phyloP scores from a whole-genome alignment of 2,329 filamentous ascomycete species.

The Pseudogymnoascus sp. region DNA sequence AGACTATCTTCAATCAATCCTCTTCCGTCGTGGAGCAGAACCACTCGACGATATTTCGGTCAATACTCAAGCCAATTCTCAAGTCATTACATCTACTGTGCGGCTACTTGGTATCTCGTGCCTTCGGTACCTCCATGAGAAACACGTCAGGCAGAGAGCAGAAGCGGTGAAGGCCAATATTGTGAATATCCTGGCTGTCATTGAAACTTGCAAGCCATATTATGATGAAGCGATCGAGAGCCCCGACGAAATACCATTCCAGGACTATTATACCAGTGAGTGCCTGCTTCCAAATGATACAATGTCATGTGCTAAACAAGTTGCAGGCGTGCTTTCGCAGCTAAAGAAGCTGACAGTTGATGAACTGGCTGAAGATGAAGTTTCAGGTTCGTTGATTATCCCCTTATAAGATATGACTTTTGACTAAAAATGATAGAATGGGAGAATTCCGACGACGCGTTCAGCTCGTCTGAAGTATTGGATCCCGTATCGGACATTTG shows the following conservation, averaged over 20 bases:
- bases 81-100: constrained; percentile 16
- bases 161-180: constrained; percentile 24
- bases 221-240: constrained; percentile 21
- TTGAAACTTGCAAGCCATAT: constrained; percentile 21
- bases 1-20: constrained; percentile 33
- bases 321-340: constrained; percentile 23
- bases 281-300: constrained; percentile 18
- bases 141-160: constrained; percentile 22
- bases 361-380: constrained; percentile 30
- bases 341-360: constrained; percentile 28
- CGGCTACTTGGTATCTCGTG: constrained; percentile 24
- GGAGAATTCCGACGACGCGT: constrained; percentile 27
- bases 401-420: background rate
- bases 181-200: constrained; percentile 22
- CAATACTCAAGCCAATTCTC: constrained; percentile 22
- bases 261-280: constrained; percentile 16
- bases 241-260: constrained; percentile 14
- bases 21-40: constrained; percentile 29
- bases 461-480: constrained; percentile 39
- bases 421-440: constrained; percentile 22
- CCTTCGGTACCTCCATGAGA: constrained; percentile 26
- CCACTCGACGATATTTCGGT: background rate
- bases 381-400: constrained; percentile 29
- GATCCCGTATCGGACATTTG: constrained; percentile 41
- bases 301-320: constrained; percentile 13